Base-by-base conservation (phyloP, 2,329 filamentous ascomycete species). In the Fusarium sp. region DNA sequence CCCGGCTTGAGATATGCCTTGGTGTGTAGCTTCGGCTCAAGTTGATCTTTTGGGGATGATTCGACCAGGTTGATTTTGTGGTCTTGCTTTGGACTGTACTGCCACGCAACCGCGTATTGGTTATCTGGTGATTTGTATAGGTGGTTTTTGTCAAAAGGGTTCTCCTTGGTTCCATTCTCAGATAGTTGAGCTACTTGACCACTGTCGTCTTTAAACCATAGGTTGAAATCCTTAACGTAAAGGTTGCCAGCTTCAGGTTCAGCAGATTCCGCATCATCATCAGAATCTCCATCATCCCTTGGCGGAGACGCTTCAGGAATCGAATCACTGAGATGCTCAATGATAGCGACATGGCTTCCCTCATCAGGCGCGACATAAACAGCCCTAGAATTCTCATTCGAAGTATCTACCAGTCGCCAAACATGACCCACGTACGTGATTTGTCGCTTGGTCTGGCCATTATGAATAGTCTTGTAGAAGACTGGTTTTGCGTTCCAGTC, bases 1-100 rank as follows among this genome's bases (percentile, higher is more conserved):
- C 75, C 75, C 1, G 74, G 68, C 7, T 75, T 75, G 11, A 72
- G 66, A 36, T 75, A 74, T 9, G 67, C 53, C 4, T 68, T 47
- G 1, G 28, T 56, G 9, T 62, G 67, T 1, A 74, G 40, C 20
- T 75, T 74, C 4, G 75, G 74, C 50, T 73, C 58, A 28, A 75
- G 42, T 38, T 72, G 75, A 32, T 76, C 74, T 4, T 63, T 47
- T 5, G 75, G 75, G 6, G 60, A 66, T 11, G 73, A 75, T 36
- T 76, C 73, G 20, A 75, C 48, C 1, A 74, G 26, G 17, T 58
- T 46, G 21, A 71, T 49, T 5, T 49, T 50, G 40, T 61, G 69
- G 1, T 69, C 58, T 45, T 73, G 57, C 38, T 46, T 30, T 3
- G 69, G 56, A 7, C 46, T 61, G 23, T 72, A 74, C 32, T 76